phyloP scores from a whole-genome alignment of 208 protist genomes.

The Leishmania braziliensis region DNA sequence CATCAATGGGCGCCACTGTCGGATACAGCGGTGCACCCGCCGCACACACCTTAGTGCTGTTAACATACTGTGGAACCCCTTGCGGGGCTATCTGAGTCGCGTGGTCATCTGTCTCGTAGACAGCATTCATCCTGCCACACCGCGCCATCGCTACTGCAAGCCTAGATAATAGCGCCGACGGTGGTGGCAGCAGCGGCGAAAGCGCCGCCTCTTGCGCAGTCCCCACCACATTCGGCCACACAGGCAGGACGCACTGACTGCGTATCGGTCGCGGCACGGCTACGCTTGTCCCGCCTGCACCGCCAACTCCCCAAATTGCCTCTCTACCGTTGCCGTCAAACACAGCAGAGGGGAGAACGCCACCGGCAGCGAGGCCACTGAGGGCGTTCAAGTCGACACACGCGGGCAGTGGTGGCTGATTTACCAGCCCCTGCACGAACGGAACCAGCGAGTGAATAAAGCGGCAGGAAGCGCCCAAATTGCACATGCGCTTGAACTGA shows the following conservation, averaged over 20 bases:
- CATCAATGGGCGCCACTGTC: neutral
- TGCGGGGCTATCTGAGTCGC: neutral
- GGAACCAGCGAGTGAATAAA: slow-evolving; percentile 80
- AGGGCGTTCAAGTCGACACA: neutral
- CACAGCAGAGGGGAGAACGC: slow-evolving; percentile 2
- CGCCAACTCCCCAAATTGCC: neutral
- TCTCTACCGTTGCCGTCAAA: neutral
- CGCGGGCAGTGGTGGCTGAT: slow-evolving; percentile 29
- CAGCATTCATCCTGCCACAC: neutral
- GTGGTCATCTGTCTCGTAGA: neutral
- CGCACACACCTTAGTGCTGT: neutral
- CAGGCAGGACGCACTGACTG: neutral
- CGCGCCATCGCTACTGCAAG: neutral
- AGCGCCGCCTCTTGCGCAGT: neutral
- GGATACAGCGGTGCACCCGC: neutral
- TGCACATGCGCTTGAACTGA: slow-evolving; percentile 82
- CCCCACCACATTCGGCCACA: neutral
- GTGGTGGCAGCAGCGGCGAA: neutral
- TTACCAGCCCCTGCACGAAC: slow-evolving; percentile 47
- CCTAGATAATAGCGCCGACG: neutral
- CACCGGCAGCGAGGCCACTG: slow-evolving; percentile 5
- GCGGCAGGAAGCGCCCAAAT: slow-evolving; percentile 53
- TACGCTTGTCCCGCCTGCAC: neutral
- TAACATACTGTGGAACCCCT: neutral
- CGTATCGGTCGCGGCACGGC: neutral